These are phyloP conservation scores for Apophysomyces elegans DNA, from an alignment of 371 early-diverging fungal species.

Conservation along the genomic window DNA sequence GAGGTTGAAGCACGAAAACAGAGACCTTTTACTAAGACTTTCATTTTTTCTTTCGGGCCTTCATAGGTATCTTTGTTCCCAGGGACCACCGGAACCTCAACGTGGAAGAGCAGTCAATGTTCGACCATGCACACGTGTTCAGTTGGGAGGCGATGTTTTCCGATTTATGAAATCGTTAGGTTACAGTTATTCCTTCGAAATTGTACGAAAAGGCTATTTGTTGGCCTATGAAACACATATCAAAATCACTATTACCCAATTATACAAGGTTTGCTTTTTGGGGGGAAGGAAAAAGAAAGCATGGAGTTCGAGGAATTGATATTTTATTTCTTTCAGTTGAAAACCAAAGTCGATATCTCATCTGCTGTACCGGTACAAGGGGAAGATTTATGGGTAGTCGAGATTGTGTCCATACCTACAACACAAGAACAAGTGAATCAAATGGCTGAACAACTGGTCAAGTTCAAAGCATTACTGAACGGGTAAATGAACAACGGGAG, in stretches of 20 bases:
- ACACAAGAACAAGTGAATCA: slow-evolving; percentile 54
- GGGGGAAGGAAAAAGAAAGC: too few species aligned
- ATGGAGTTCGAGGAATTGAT: too few species aligned
- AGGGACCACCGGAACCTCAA: slow-evolving; percentile 55
- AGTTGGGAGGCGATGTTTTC: slow-evolving; percentile 52
- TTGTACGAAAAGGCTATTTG: slow-evolving; percentile 49
- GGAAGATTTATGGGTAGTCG: slow-evolving; percentile 50
- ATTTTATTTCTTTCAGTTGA: slow-evolving; percentile 23
- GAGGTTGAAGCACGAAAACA: too few species aligned
- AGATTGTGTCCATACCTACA: slow-evolving; percentile 42
- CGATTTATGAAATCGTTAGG: slow-evolving; percentile 54
- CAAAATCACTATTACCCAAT: slow-evolving; percentile 42
- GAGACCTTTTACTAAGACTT: neutral
- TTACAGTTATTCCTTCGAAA: slow-evolving; percentile 55
- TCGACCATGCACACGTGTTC: slow-evolving; percentile 49
- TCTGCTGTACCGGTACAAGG: slow-evolving; percentile 32
- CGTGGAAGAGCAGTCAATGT: slow-evolving; percentile 51
- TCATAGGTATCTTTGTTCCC: slow-evolving; percentile 47
- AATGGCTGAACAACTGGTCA: slow-evolving; percentile 51
- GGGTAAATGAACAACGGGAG: slow-evolving; percentile 34
- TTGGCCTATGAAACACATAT: slow-evolving; percentile 46
- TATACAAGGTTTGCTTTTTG: slow-evolving; percentile 38
- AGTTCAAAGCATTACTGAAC: slow-evolving; percentile 40
- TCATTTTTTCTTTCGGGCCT: neutral
- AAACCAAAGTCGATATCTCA: slow-evolving; percentile 41